A percentile compares a stretch with the other conserved stretches of the same genome.
These are phyloP conservation scores for Carallia pectinifolia DNA, from an alignment of 345 rosid genomes.

Conservation along the genomic window DNA sequence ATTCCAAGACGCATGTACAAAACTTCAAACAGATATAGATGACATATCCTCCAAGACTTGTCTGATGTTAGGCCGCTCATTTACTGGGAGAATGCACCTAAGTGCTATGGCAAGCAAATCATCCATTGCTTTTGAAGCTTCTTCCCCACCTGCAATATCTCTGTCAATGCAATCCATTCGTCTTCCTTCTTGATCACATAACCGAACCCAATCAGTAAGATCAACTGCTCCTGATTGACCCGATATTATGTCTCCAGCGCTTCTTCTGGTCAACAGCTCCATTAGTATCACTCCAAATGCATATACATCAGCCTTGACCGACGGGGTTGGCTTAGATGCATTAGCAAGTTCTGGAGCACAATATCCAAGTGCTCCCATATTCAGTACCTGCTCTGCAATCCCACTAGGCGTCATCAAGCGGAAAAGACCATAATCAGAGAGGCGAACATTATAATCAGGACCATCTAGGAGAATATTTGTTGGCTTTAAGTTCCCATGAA, in stretches of 20 bases:
- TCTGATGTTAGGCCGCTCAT: slow-evolving; percentile 94
- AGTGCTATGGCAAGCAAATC: slow-evolving; percentile 78
- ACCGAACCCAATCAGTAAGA: slow-evolving; percentile 80
- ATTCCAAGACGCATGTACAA: slow-evolving; percentile 66
- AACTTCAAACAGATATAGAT: slow-evolving; percentile 65
- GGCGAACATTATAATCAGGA: slow-evolving; percentile 43
- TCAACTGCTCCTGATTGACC: slow-evolving; percentile 96
- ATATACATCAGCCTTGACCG: slow-evolving; percentile 78
- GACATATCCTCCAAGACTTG: slow-evolving; percentile 66
- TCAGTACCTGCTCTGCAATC: slow-evolving; percentile 77
- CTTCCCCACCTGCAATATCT: slow-evolving; percentile 84
- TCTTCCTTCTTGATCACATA: slow-evolving; percentile 85
- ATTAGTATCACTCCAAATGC: slow-evolving; percentile 84
- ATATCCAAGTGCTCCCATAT: slow-evolving; percentile 92
- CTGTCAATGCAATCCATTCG: slow-evolving; percentile 89
- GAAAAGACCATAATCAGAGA: slow-evolving; percentile 81
- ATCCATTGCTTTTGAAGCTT: slow-evolving; percentile 75
- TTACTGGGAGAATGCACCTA: slow-evolving; percentile 75
- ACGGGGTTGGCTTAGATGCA: slow-evolving; percentile 64
- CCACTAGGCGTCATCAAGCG: slow-evolving; percentile 86
- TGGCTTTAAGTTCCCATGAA: slow-evolving; percentile 90
- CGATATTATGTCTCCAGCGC: slow-evolving; percentile 91
- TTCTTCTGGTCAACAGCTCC: slow-evolving; percentile 85
- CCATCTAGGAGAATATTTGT: slow-evolving; percentile 70
- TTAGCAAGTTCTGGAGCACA: slow-evolving; percentile 78